These are phyloP conservation scores for Saccharomycopsis schoenii DNA, from an alignment of 805 yeast species.

Conservation along the genomic window DNA sequence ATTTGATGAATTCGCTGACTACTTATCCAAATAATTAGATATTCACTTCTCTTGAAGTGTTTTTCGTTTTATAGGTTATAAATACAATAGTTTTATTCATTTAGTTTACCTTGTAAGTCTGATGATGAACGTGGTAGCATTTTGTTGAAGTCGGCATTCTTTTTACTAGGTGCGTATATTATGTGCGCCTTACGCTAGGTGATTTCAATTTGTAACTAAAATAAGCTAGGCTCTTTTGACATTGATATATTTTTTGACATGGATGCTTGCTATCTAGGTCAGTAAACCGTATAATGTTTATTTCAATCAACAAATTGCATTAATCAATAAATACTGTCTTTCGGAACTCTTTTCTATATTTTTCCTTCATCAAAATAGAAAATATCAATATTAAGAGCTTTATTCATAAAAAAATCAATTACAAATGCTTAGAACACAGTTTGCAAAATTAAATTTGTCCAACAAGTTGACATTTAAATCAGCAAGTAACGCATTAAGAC, in stretches of 20 bases:
- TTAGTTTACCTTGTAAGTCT: background rate
- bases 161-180: background rate
- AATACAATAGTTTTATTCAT: background rate
- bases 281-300: too few relatives aligned
- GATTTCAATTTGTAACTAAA: too few relatives aligned
- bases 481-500: background rate
- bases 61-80: background rate
- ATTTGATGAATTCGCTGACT: conserved; percentile 82
- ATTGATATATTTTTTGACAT: too few relatives aligned
- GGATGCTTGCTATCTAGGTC: background rate
- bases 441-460: background rate
- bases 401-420: background rate
- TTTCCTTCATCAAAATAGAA: too few relatives aligned
- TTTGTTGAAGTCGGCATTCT: background rate
- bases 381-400: too few relatives aligned
- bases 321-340: background rate
- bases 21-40: conserved; percentile 13
- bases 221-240: too few relatives aligned
- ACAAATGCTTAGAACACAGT: background rate
- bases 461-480: background rate
- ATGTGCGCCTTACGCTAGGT: background rate
- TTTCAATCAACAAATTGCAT: background rate
- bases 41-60: background rate
- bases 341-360: background rate
- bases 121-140: background rate